Conservation (phyloP, 495 filamentous ascomycete genomes). For the Ramalina intermedia region DNA sequence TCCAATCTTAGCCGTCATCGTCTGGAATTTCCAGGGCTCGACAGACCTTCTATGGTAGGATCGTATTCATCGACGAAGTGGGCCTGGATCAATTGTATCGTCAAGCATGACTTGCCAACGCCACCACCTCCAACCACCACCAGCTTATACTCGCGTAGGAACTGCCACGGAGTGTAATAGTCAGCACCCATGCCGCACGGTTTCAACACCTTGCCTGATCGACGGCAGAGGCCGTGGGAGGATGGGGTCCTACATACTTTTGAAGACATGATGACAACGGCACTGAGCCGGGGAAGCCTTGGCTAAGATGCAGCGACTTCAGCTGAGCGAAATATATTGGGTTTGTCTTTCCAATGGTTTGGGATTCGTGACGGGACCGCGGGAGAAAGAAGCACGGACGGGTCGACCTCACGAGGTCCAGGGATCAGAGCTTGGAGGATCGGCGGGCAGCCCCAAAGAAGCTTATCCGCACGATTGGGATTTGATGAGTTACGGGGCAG, state of each 20-base stretch:
- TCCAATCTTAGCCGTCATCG: not conserved
- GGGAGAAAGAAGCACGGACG: not conserved
- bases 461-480: conserved; percentile 7
- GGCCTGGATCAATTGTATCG: conserved; percentile 95
- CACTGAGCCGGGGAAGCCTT: conserved; percentile 1
- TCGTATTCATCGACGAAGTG: conserved; percentile 99
- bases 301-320: not conserved
- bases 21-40: too few species aligned
- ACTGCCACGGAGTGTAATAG: conserved; percentile 36
- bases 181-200: conserved; percentile 10
- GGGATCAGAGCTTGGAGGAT: not conserved
- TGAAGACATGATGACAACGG: conserved; percentile 17
- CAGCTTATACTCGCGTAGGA: conserved; percentile 96
- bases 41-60: conserved; percentile 90
- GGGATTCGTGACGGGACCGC: not conserved
- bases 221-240: not conserved
- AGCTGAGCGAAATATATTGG: not conserved
- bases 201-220: too few species aligned
- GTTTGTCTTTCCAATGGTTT: not conserved
- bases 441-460: not conserved
- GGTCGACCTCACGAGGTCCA: not conserved
- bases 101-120: conserved; percentile 97
- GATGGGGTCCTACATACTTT: conserved; percentile 12
- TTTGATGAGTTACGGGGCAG: not conserved
- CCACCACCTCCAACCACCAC: conserved; percentile 97